Evolutionary conservation across 2,329 filamentous ascomycete species (phyloP), one percentile per base, ranked within the genome.

Genomic region (Pezicula carpinea): DNA sequence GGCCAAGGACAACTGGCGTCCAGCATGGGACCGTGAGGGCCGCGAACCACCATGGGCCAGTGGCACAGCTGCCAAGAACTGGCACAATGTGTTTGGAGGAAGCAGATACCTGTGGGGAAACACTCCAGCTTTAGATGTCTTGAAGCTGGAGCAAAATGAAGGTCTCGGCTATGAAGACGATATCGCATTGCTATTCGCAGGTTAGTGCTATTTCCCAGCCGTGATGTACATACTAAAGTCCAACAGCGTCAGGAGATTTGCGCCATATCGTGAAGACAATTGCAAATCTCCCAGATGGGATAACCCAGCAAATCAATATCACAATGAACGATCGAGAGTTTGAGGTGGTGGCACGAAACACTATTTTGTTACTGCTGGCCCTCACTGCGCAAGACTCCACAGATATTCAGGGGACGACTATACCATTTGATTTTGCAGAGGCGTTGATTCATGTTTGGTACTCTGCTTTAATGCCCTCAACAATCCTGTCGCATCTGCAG

Each of bases 31-130:
- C 33, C 38, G 17, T 38, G 52, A 53, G 31, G 39, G 35, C 13
- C 50, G 48, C 18, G 14, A 22, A 41, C 48, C 52, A 19, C 15
- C 19, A 6, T 53, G 32, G 35, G 43, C 39, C 19, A 46, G 10
- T 11, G 22, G 17, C 7, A 18, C n/a, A 44, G 8, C 39, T 17
- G 39, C 26, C 26, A 22, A 31, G 21, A 43, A 22, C 4, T 13
- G 22, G 18, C 45, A 47, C 14, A 47, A 38, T 13, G 6, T n/a
- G 19, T 47, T 49, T 22, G 48, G 52, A 44, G 44, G 40, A 6
- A 43, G 11, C 14, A 55, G 52, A 45, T 48, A 50, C 31, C 22
- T 55, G 6, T 53, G 53, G 53, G 53, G 53, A 22, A 55, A 53
- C 18, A 52, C 34, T 5, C 53, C 51, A 18, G 51, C 53, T 13